Base-by-base conservation (phyloP, 352 stramenopile genomes). In the Globisporangium recalcitrans region DNA sequence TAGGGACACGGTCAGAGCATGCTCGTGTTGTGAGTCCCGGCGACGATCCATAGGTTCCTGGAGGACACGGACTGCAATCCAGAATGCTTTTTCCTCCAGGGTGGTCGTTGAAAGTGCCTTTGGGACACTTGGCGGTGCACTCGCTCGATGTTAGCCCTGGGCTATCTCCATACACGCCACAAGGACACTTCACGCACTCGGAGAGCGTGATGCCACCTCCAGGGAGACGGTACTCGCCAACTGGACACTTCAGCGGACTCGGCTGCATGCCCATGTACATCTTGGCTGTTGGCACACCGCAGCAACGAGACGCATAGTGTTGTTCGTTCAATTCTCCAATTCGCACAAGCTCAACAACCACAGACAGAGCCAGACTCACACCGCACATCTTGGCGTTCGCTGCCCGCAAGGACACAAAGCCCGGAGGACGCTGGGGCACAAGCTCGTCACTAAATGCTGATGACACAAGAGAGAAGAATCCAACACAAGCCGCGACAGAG, bases 161-260 rank as follows among this genome's bases (percentile, higher is more conserved):
- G 21, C 74, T 85, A 46, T 86, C 78, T 14, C 83, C 83, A 42
- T 93, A 93, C 1, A 93, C 81, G 3, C 83, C 81, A 8, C 81
- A 81, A 8, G 83, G 83, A 53, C 83, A 93, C 47, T 78, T 78
- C 31, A 84, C 76, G 60, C 83, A 93, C 63, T 93, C 83, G 2
- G 69, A 73, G 1, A 84, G 40, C 3, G 74, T 77, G 13, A 74
- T 78, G 0, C 81, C 83, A 2, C 52, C 73, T 1, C 71, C 75
- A 24, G 70, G 67, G 1, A 69, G 68, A 6, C 81, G 81, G 26
- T 91, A 93, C 75, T 87, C 91, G 19, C 83, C 83, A 56, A 73
- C 60, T 10, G 83, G 83, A 49, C 83, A 93, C 7, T 70, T 51
- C 1, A 72, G 58, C 0, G 75, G 64, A 24, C 54, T 66, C 1